These are phyloP conservation scores for Xylaria acuta DNA, from an alignment of 495 filamentous ascomycete species.

Conservation along the genomic window DNA sequence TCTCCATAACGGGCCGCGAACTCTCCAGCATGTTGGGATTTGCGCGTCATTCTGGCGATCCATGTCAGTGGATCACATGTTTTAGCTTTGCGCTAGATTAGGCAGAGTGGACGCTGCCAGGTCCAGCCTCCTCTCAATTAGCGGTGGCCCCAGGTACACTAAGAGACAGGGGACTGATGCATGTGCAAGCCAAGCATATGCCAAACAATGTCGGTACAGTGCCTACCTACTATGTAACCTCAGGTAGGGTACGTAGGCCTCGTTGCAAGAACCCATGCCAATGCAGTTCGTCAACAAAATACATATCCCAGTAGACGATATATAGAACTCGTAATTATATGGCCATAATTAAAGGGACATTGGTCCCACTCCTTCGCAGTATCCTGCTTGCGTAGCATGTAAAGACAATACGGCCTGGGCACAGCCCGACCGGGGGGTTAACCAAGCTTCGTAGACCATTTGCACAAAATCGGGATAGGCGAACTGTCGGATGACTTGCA, in stretches of 20 bases:
- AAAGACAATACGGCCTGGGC: background rate
- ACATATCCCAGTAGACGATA: background rate
- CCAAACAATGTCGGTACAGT: too few species aligned
- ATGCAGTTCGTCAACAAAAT: background rate
- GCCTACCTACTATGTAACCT: too few species aligned
- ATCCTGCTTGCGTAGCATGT: background rate
- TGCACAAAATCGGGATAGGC: background rate
- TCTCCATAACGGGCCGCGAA: conserved; percentile 14
- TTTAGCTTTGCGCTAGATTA: background rate
- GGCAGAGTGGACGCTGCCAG: background rate
- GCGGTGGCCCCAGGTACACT: background rate
- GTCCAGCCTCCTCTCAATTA: background rate
- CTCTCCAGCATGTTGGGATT: conserved; percentile 17
- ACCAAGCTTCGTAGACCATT: background rate
- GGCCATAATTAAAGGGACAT: background rate
- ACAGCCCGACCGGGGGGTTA: background rate
- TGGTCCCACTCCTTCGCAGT: background rate
- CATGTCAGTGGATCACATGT: background rate
- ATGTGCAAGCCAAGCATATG: background rate
- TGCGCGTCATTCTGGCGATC: background rate
- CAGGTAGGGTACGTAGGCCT: background rate
- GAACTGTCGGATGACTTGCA: background rate
- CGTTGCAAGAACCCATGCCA: background rate
- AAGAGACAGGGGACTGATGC: background rate
- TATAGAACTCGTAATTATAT: background rate